phyloP scores from a whole-genome alignment of 176 grass and related monocot genomes.

The Phyllostachys edulis region DNA sequence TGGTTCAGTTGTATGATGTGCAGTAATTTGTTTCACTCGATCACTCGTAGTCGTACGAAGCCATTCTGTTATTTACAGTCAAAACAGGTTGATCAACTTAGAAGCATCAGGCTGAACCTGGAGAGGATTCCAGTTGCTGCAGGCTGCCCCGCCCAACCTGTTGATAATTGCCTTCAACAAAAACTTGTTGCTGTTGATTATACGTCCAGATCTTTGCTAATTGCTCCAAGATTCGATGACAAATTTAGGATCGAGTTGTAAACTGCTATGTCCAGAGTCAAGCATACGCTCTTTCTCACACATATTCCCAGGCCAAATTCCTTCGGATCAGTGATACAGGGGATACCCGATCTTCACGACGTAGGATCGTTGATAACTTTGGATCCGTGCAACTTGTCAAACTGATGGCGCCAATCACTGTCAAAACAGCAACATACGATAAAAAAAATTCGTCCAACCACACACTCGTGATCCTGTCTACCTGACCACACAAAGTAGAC shows the following conservation, averaged over 20 bases:
- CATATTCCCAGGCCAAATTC: conserved; percentile 80
- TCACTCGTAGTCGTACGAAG: neutral
- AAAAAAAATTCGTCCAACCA: no score
- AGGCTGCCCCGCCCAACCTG: neutral
- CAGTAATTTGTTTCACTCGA: neutral
- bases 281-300: conserved; percentile 33
- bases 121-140: neutral
- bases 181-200: neutral
- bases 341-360: no score
- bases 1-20: no score
- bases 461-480: no score
- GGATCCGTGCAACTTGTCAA: no score
- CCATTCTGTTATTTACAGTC: neutral
- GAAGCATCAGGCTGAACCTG: neutral
- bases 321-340: no score
- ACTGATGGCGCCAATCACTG: no score
- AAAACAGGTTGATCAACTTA: neutral
- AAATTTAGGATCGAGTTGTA: conserved; percentile 18
- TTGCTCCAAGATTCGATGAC: neutral
- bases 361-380: no score
- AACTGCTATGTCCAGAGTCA: neutral
- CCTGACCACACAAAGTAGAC: no score
- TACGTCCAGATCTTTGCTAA: neutral
- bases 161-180: neutral
- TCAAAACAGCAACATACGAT: no score